A percentile compares a stretch with the other conserved stretches of the same genome.
Evolutionary conservation across 164 flowering plant species (phyloP).

Genomic region (Berberis thunbergii): DNA sequence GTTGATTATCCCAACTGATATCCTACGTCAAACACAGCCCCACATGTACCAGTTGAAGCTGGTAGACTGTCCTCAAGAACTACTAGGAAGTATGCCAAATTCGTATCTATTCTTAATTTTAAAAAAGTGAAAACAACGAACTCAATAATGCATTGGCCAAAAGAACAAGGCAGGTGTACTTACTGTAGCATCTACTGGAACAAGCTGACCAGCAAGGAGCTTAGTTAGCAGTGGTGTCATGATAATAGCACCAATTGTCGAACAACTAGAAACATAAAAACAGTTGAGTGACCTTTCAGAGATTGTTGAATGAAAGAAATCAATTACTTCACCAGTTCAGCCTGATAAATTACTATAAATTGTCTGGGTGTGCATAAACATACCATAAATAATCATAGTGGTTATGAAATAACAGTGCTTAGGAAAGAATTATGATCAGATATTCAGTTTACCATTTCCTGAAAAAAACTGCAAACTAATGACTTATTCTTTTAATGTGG

Average conservation of each 20-base stretch:
- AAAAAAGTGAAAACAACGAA: neutral
- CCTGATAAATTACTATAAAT: too few relatives aligned
- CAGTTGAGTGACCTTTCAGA: neutral
- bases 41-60: neutral
- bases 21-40: too few relatives aligned
- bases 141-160: conserved; percentile 95
- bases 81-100: neutral
- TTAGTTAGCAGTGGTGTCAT: conserved; percentile 98
- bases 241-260: conserved; percentile 92
- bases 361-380: neutral
- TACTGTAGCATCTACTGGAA: conserved; percentile 98
- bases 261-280: conserved; percentile 48
- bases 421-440: neutral
- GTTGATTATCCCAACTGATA: too few relatives aligned
- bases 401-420: neutral
- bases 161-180: conserved; percentile 13
- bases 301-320: neutral
- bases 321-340: too few relatives aligned
- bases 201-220: conserved; percentile 97
- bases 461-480: too few relatives aligned
- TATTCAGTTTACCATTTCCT: too few relatives aligned
- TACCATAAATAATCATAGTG: neutral
- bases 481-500: too few relatives aligned
- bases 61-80: neutral
- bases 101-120: too few relatives aligned